Conservation (phyloP, 2,329 filamentous ascomycete species). For the Talaromyces sp. region DNA sequence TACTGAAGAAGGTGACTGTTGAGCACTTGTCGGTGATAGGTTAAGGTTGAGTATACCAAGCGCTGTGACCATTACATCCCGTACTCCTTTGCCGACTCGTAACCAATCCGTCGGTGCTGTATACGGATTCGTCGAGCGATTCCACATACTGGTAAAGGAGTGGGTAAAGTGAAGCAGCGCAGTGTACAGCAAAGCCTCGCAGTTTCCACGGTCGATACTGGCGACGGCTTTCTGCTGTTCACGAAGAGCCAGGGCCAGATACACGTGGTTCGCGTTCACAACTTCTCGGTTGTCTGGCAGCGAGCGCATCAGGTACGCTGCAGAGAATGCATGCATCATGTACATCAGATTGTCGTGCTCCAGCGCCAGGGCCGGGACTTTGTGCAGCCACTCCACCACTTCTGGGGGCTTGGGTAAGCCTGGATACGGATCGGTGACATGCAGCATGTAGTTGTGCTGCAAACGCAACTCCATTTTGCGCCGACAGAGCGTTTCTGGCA, state of each 20-base stretch:
- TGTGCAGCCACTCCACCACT: neutral
- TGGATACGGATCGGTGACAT: neutral
- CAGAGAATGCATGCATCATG: neutral
- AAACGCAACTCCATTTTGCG: neutral
- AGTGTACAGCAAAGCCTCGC: neutral
- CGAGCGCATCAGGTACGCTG: neutral
- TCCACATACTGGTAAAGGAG: slow-evolving; percentile 23
- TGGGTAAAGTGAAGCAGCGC: slow-evolving; percentile 16
- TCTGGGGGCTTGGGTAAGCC: neutral
- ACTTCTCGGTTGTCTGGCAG: neutral
- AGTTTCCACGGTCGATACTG: neutral
- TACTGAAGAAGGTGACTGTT: neutral
- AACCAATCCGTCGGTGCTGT: slow-evolving; percentile 27
- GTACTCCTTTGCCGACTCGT: slow-evolving; percentile 18
- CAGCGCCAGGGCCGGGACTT: neutral
- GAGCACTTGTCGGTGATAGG: neutral
- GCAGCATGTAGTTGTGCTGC: neutral
- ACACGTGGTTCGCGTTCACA: neutral
- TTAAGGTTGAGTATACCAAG: neutral
- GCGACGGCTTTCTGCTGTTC: neutral
- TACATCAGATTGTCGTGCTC: neutral
- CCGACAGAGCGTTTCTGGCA: neutral
- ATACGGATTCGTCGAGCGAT: slow-evolving; percentile 22
- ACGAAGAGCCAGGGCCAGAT: neutral
- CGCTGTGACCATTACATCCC: neutral